Conservation (phyloP, 306 rosid genomes). For the Cucurbita argyrosperma region DNA sequence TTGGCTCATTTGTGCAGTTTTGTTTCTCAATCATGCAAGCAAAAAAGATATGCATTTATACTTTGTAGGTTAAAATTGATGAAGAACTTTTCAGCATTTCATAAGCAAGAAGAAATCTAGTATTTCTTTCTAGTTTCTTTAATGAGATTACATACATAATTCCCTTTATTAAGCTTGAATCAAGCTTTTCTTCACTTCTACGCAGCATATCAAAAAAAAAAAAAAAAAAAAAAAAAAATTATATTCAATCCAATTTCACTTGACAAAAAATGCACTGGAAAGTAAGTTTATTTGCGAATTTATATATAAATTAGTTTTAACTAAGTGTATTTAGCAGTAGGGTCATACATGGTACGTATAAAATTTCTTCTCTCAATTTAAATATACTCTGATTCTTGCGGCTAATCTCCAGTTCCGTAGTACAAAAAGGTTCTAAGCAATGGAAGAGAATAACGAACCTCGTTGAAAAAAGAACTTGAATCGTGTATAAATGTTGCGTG, state of each 20-base stretch:
- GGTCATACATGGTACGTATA: background rate
- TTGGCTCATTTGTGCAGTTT: background rate
- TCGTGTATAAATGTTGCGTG: background rate
- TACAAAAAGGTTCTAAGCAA: background rate
- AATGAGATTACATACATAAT: background rate
- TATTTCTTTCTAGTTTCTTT: background rate
- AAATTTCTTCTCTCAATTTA: background rate
- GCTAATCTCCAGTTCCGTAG: background rate
- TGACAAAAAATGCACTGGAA: background rate
- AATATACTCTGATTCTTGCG: background rate
- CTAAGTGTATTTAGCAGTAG: background rate
- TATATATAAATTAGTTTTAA: background rate
- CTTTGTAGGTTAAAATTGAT: background rate
- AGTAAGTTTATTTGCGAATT: background rate
- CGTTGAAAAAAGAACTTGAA: background rate
- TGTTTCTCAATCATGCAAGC: background rate
- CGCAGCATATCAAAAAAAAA: too few relatives aligned
- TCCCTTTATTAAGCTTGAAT: background rate
- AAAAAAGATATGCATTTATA: background rate
- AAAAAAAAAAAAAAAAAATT: too few relatives aligned
- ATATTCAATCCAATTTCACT: too few relatives aligned
- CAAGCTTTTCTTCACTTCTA: background rate
- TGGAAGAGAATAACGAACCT: background rate
- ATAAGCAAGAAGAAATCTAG: background rate
- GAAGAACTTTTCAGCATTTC: too few relatives aligned